phyloP scores from a whole-genome alignment of 1,284 basidiomycete genomes.

The Ustilago esculenta region DNA sequence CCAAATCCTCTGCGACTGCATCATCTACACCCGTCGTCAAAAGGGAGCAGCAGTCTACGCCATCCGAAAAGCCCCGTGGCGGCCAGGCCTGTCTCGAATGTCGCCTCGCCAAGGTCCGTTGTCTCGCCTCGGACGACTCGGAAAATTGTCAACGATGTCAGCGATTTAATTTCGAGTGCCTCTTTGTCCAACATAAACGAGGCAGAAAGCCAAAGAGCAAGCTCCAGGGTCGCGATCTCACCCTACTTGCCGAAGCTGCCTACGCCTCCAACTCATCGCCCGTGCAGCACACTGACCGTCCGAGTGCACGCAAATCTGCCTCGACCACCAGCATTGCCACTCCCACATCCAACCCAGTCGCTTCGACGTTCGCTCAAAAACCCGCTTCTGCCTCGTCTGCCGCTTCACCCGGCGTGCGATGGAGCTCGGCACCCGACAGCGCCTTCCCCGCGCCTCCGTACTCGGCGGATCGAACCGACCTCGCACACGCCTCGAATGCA shows the following conservation, averaged over 20 bases:
- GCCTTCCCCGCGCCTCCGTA: slow-evolving; percentile 18
- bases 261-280: slow-evolving; percentile 37
- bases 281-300: slow-evolving; percentile 10
- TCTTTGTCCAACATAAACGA: slow-evolving; percentile 48
- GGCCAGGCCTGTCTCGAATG: slow-evolving; percentile 52
- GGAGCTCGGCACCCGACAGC: slow-evolving; percentile 38
- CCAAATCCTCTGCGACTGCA: neutral
- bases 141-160: slow-evolving; percentile 43
- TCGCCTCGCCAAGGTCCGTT: slow-evolving; percentile 44
- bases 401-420: slow-evolving; percentile 39
- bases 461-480: slow-evolving; percentile 1
- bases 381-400: slow-evolving; percentile 4
- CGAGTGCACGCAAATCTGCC: slow-evolving; percentile 21
- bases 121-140: slow-evolving; percentile 35
- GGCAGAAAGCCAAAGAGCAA: slow-evolving; percentile 50
- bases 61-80: slow-evolving; percentile 42
- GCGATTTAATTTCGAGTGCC: slow-evolving; percentile 48
- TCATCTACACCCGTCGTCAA: slow-evolving; percentile 13
- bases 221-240: slow-evolving; percentile 45
- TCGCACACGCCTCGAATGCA: neutral
- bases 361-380: slow-evolving; percentile 1
- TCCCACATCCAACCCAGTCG: neutral
- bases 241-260: slow-evolving; percentile 43
- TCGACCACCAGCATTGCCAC: slow-evolving; percentile 8
- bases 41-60: slow-evolving; percentile 11